Evolutionary conservation across 2,329 filamentous ascomycete species (phyloP).

Genomic region (Fusarium veterinarium): DNA sequence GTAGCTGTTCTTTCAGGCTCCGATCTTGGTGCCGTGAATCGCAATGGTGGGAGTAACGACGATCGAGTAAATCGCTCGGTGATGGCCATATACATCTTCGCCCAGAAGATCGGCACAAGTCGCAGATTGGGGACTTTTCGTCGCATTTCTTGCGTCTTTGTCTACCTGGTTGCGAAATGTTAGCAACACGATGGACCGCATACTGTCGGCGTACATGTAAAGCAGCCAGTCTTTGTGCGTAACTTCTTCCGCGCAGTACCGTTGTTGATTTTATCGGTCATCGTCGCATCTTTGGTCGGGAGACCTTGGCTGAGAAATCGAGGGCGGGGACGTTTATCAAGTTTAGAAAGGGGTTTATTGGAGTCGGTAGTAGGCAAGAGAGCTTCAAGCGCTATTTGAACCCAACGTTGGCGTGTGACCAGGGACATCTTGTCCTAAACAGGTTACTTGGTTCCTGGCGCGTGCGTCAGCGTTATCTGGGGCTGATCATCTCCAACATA

Average conservation of each 20-base stretch:
- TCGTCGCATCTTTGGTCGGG: background rate
- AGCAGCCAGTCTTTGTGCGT: slow-evolving; percentile 35
- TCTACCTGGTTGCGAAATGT: background rate
- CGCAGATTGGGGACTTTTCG: slow-evolving; percentile 22
- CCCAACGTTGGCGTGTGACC: background rate
- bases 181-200: background rate
- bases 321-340: background rate
- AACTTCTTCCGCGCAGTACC: background rate
- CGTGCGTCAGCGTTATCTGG: background rate
- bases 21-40: slow-evolving; percentile 11
- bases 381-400: background rate
- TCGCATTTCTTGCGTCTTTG: slow-evolving; percentile 37
- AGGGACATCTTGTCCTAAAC: background rate
- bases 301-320: background rate
- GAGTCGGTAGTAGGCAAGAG: accelerated
- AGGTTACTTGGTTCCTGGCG: background rate
- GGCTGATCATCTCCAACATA: background rate
- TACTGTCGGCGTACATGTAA: slow-evolving; percentile 15
- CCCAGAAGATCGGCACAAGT: background rate
- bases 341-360: background rate
- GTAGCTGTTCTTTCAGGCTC: background rate
- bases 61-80: slow-evolving; percentile 23
- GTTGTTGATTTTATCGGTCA: background rate
- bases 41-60: slow-evolving; percentile 19
- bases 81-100: slow-evolving; percentile 30